phyloP scores from a whole-genome alignment of 176 grass and related monocot species.

The Avena eriantha region DNA sequence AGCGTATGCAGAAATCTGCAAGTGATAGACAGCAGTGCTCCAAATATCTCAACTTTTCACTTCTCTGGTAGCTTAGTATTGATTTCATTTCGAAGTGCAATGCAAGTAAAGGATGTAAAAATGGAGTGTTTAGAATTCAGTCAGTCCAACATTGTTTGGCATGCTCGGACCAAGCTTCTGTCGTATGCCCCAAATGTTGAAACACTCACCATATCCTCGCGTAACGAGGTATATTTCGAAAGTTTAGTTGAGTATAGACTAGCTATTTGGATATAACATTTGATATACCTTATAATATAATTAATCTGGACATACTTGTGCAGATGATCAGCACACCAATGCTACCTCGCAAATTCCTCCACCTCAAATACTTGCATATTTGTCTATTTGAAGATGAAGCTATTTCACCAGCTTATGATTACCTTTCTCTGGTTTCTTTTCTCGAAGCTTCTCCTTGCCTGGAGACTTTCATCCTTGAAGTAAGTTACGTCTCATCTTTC shows the following conservation, averaged over 20 bases:
- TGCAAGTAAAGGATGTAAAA: neutral
- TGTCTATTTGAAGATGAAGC: neutral
- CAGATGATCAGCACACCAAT: constrained; percentile 18
- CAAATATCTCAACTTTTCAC: neutral
- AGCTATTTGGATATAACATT: neutral
- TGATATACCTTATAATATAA: neutral
- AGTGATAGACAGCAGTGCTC: neutral
- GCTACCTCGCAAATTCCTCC: neutral
- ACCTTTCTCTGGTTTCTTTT: constrained; percentile 32
- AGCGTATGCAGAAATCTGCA: neutral
- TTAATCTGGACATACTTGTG: neutral
- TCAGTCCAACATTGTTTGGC: neutral
- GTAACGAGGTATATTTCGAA: neutral
- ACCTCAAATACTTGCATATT: constrained; percentile 21
- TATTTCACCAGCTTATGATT: constrained; percentile 24
- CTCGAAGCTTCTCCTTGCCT: constrained; percentile 34
- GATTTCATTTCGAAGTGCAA: neutral
- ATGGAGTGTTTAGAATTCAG: neutral
- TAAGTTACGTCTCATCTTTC: neutral
- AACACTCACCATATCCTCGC: neutral
- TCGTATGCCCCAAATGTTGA: neutral
- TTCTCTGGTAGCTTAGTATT: neutral
- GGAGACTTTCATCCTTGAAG: neutral
- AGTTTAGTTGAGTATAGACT: neutral
- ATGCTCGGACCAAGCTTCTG: neutral